A percentile compares a stretch with the other conserved stretches of the same genome.
Conservation (phyloP, 768 basidiomycete species). For the Lepiota brunneoincarnata region DNA sequence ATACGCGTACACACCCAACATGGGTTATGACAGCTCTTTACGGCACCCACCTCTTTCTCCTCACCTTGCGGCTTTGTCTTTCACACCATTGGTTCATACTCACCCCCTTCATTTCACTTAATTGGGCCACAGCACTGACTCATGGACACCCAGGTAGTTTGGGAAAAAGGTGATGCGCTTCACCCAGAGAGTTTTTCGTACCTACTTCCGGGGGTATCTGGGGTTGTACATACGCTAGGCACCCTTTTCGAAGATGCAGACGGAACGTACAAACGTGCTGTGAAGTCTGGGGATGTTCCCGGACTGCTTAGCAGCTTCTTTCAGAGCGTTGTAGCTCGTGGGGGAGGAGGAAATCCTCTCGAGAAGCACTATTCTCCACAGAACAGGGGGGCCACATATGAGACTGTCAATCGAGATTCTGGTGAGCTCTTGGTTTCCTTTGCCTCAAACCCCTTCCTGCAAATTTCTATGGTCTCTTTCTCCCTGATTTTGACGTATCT, state of each 20-base stretch:
- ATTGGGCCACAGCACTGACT: constrained; percentile 3
- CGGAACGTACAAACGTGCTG: constrained; percentile 71
- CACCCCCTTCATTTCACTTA: neutral
- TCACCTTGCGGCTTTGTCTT: constrained; percentile 5
- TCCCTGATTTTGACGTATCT: neutral
- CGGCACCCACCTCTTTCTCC: neutral
- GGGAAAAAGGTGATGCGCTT: constrained; percentile 84
- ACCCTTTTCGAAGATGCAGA: constrained; percentile 71
- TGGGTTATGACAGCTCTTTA: neutral
- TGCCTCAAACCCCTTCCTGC: neutral
- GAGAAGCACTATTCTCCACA: constrained; percentile 30
- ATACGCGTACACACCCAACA: neutral
- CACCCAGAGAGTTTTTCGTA: constrained; percentile 69
- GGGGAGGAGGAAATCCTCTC: constrained; percentile 57
- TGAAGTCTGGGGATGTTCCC: constrained; percentile 57
- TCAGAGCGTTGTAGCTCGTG: constrained; percentile 27
- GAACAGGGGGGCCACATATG: constrained; percentile 53
- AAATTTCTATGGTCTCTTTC: neutral
- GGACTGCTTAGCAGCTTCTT: constrained; percentile 47
- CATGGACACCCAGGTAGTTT: constrained; percentile 61
- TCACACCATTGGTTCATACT: constrained; percentile 8
- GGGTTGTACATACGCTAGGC: constrained; percentile 93
- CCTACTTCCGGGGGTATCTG: constrained; percentile 63
- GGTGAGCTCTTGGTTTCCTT: constrained; percentile 50
- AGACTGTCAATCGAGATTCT: constrained; percentile 83